These are phyloP conservation scores for Pinus taeda DNA, from an alignment of 75 land plant genomes.

Conservation along the genomic window DNA sequence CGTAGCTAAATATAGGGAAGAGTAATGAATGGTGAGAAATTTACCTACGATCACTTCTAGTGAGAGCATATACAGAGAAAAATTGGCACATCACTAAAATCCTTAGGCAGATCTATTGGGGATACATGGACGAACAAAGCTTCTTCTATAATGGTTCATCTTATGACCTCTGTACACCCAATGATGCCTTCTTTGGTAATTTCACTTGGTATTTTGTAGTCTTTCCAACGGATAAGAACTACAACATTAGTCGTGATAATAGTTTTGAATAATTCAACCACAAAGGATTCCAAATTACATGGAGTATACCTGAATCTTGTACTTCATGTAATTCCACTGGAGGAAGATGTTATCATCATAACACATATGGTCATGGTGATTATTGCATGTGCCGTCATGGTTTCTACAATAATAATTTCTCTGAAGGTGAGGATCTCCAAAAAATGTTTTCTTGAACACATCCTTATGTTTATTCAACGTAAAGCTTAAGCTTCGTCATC, in stretches of 20 bases:
- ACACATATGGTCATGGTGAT: too few relatives aligned
- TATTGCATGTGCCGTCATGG: neutral
- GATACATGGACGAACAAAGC: neutral
- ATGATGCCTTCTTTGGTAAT: too few relatives aligned
- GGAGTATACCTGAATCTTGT: neutral
- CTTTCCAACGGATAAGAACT: neutral
- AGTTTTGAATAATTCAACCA: neutral
- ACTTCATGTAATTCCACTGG: neutral
- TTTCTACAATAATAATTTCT: neutral
- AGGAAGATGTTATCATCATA: neutral
- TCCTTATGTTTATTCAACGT: too few relatives aligned
- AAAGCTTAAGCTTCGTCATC: neutral
- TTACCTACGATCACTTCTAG: too few relatives aligned
- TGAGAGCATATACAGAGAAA: neutral
- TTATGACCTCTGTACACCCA: neutral
- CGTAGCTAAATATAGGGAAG: too few relatives aligned
- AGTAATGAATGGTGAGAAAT: too few relatives aligned
- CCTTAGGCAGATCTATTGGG: neutral
- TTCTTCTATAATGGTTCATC: neutral
- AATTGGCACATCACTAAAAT: neutral
- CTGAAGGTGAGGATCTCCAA: too few relatives aligned
- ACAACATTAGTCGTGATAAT: neutral
- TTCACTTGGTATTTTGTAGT: too few relatives aligned
- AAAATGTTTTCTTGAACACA: neutral
- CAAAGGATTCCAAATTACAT: neutral